phyloP scores from a whole-genome alignment of 2,329 filamentous ascomycete genomes.

The Cytospora piceicola region DNA sequence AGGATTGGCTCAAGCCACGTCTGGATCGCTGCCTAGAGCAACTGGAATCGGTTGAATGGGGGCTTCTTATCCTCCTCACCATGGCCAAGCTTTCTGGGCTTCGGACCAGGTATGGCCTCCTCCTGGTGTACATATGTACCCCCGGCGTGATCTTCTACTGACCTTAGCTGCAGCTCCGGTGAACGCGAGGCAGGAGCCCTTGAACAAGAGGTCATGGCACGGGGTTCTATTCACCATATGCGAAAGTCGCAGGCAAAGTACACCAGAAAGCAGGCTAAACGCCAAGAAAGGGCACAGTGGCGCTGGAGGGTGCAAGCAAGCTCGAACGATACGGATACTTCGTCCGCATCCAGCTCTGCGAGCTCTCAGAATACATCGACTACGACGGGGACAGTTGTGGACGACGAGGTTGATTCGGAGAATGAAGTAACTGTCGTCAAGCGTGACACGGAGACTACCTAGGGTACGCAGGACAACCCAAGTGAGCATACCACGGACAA shows the following conservation, averaged over 20 bases:
- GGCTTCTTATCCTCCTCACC: slow-evolving; percentile 16
- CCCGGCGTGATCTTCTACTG: not conserved
- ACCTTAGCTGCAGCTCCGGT: not conserved
- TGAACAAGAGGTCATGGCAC: slow-evolving; percentile 10
- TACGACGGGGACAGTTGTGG: slow-evolving; percentile 9
- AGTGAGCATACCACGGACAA: not conserved
- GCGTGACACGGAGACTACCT: not conserved
- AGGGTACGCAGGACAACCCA: not conserved
- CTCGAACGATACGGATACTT: not conserved
- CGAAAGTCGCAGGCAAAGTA: not conserved
- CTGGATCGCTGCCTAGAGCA: slow-evolving; percentile 8
- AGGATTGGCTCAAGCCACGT: slow-evolving; percentile 3
- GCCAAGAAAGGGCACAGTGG: slow-evolving; percentile 12
- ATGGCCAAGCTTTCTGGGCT: slow-evolving; percentile 15
- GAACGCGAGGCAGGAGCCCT: slow-evolving; percentile 15
- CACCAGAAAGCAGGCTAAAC: not conserved
- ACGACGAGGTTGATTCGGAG: not conserved
- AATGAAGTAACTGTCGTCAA: not conserved
- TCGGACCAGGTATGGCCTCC: not conserved
- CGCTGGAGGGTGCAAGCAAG: not conserved
- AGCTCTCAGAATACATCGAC: not conserved
- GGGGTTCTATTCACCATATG: not conserved
- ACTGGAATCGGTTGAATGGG: slow-evolving; percentile 15
- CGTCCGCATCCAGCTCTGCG: not conserved
- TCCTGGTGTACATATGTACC: rapidly evolving